These are phyloP conservation scores for Kodamaea jinghongensis DNA, from an alignment of 805 yeast genomes.

Conservation along the genomic window DNA sequence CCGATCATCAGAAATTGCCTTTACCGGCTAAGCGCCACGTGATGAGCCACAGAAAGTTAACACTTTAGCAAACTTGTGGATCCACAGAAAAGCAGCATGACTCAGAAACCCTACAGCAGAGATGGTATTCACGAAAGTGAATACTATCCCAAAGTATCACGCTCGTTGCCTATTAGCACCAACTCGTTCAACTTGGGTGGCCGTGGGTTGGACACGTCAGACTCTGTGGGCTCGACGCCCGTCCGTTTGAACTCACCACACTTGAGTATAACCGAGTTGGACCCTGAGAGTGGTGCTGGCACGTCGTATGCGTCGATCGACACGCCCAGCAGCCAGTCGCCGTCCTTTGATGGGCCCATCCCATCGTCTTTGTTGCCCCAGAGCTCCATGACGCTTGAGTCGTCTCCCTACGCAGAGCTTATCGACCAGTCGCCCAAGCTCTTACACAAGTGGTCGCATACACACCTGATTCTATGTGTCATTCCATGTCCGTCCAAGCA, in stretches of 20 bases:
- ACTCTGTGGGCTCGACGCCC: constrained; percentile 19
- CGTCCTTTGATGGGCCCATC: not conserved
- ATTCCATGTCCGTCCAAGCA: constrained; percentile 57
- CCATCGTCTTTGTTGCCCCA: constrained; percentile 6
- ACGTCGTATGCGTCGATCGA: not conserved
- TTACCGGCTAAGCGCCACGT: too few species aligned
- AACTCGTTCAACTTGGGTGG: constrained; percentile 8
- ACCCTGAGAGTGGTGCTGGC: not conserved
- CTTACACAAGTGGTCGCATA: constrained; percentile 71
- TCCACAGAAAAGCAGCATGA: constrained; percentile 2
- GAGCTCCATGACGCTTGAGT: constrained; percentile 6
- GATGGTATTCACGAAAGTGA: constrained; percentile 37
- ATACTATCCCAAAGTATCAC: constrained; percentile 23
- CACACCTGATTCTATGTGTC: constrained; percentile 70
- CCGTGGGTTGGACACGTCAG: constrained; percentile 10
- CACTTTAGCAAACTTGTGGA: not conserved
- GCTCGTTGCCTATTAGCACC: constrained; percentile 29
- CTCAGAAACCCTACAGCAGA: constrained; percentile 7
- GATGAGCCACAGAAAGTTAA: constrained; percentile 2
- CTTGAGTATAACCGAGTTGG: constrained; percentile 9
- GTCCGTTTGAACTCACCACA: constrained; percentile 23
- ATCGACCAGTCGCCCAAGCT: constrained; percentile 9
- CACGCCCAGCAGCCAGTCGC: not conserved
- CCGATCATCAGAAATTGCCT: too few species aligned
- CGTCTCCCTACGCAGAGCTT: constrained; percentile 3